Evolutionary conservation across 352 stramenopile genomes (phyloP).

Genomic region (Globisporangium cederbergense): DNA sequence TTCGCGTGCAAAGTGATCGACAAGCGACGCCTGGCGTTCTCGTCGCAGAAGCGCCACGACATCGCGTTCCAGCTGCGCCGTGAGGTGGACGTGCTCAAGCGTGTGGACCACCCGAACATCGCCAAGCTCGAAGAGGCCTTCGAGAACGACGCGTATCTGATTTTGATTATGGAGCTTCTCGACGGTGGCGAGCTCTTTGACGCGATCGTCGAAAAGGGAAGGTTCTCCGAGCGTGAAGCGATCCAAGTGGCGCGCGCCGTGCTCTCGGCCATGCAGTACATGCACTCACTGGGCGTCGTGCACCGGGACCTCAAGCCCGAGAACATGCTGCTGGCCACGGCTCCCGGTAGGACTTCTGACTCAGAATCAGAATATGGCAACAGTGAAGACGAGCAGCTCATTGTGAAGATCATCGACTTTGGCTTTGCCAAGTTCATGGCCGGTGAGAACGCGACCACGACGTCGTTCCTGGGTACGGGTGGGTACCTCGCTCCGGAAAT

Average conservation of each 20-base stretch:
- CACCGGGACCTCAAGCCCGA: slow-evolving; percentile 77
- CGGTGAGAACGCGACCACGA: slow-evolving; percentile 47
- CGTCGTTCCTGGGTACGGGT: slow-evolving; percentile 72
- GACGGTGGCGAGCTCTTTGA: slow-evolving; percentile 82
- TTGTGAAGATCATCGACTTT: slow-evolving; percentile 99
- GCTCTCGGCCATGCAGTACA: slow-evolving; percentile 70
- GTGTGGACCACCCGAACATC: slow-evolving; percentile 66
- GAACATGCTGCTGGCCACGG: slow-evolving; percentile 61
- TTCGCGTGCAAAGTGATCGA: slow-evolving; percentile 84
- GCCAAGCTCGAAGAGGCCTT: slow-evolving; percentile 64
- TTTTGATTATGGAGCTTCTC: slow-evolving; percentile 74
- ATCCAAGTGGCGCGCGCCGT: slow-evolving; percentile 44
- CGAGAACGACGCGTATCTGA: slow-evolving; percentile 63
- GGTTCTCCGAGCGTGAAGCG: slow-evolving; percentile 56
- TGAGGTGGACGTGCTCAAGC: slow-evolving; percentile 61
- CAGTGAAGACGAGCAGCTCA: slow-evolving; percentile 17
- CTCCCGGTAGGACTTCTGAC: slow-evolving; percentile 7
- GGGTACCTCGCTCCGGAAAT: slow-evolving; percentile 98
- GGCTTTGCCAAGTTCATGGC: slow-evolving; percentile 92
- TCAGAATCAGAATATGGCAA: slow-evolving; percentile 8
- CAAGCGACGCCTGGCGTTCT: slow-evolving; percentile 52
- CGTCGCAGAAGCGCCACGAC: slow-evolving; percentile 42
- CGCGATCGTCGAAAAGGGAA: slow-evolving; percentile 63
- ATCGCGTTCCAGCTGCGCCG: slow-evolving; percentile 57
- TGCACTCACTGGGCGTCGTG: slow-evolving; percentile 67